Conservation (phyloP, 169 alveolate genomes). For the Amoebophrya sp. region DNA sequence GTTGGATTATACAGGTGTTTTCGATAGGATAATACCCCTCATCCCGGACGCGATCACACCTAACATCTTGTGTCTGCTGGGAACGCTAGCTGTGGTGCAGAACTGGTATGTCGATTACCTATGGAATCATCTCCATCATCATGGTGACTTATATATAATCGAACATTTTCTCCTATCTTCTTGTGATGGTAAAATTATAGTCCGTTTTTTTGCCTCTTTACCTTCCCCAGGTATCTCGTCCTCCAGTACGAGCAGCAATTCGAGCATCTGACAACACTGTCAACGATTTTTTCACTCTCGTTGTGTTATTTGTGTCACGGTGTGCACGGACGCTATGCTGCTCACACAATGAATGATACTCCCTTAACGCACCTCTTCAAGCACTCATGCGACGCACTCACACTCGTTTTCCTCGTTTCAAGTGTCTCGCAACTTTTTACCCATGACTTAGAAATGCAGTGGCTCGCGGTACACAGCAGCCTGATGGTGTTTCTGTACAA, state of each 20-base stretch:
- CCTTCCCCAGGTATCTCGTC: too few species aligned
- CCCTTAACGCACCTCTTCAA: neutral
- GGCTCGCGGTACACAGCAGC: conserved; percentile 22
- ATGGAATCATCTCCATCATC: too few species aligned
- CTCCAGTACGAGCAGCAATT: neutral
- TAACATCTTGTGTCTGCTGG: neutral
- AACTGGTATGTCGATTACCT: too few species aligned
- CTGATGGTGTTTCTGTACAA: neutral
- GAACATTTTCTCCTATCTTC: too few species aligned
- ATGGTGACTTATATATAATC: too few species aligned
- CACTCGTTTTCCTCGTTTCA: neutral
- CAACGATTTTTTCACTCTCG: neutral
- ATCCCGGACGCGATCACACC: neutral
- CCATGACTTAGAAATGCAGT: neutral
- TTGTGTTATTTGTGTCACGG: neutral
- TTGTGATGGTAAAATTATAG: too few species aligned
- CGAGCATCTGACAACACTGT: neutral
- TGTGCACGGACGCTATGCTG: neutral
- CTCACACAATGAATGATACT: neutral
- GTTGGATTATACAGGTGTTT: neutral
- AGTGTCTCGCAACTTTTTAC: neutral
- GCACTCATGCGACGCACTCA: neutral
- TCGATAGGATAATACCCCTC: neutral
- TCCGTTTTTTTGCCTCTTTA: too few species aligned
- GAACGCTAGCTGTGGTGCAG: neutral